Evolutionary conservation across 257 asterid genomes (phyloP).

Genomic region (Jasminum sambac): DNA sequence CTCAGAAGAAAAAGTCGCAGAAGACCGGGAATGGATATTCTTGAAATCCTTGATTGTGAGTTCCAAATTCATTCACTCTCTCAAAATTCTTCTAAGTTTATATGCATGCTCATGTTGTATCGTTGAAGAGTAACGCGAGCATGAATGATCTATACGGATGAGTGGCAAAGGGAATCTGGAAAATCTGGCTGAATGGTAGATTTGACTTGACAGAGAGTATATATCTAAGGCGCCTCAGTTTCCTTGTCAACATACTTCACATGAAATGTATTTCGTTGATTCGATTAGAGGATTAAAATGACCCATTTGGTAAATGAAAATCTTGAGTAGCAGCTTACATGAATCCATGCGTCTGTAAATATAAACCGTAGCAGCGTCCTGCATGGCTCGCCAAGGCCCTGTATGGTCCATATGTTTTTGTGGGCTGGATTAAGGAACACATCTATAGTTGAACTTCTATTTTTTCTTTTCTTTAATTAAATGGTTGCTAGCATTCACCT

Average conservation of each 20-base stretch:
- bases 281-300: background rate
- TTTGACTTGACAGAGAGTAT: background rate
- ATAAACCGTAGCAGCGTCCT: background rate
- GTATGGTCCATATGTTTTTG: too few species aligned
- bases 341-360: background rate
- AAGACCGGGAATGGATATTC: constrained; percentile 76
- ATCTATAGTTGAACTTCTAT: too few species aligned
- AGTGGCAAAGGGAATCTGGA: constrained; percentile 28
- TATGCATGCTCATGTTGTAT: constrained; percentile 3
- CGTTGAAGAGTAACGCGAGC: constrained; percentile 17
- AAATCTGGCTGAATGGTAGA: background rate
- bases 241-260: background rate
- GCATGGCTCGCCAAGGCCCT: too few species aligned
- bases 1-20: constrained; percentile 77
- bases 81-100: background rate
- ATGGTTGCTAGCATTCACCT: too few species aligned
- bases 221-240: background rate
- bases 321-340: background rate
- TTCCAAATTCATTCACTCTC: constrained; percentile 20
- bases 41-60: constrained; percentile 29
- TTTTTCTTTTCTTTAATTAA: too few species aligned
- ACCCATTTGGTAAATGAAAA: background rate
- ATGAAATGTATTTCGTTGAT: constrained; percentile 1
- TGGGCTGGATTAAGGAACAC: too few species aligned
- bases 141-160: constrained; percentile 14